Evolutionary conservation across 805 yeast species (phyloP), one percentile per base, ranked within the genome.

Genomic region (Candida adriatica): DNA sequence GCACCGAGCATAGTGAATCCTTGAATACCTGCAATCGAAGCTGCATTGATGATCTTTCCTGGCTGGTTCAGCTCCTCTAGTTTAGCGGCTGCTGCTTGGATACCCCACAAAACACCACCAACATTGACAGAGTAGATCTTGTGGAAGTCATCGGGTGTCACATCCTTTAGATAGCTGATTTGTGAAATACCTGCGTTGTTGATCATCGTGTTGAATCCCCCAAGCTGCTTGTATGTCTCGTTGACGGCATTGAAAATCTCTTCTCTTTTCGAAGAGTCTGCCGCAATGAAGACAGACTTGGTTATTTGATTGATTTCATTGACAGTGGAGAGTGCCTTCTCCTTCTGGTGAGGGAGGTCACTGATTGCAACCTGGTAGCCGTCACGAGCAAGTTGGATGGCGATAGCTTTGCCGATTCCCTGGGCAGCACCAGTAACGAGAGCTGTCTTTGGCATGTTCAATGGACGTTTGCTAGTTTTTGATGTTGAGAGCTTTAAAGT

Each of bases 401-500:
- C 79, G 51, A 71, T 86, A 51, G 84, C 88, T 51, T 78, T 81
- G 27, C 96, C 95, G 48, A 87, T 77, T 8, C 95, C 95, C 47
- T 85, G 92, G 13, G 94, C 79, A 8, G 92, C 87, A 30, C 95
- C 96, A 11, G 95, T 86, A 18, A 86, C 73, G 18, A 86, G 75
- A 4, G 95, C 95, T 8, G 41, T 39, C 41, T 39, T 43, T 19
- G 27, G 7, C 25, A 23, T 23, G 13, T 23, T 23, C 7, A 8
- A 7, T 30, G 38, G 30, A 30, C 30, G 30, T 34, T 30, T 20
- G n/a, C n/a, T n/a, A n/a, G n/a, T n/a, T n/a, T n/a, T n/a, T n/a
- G n/a, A n/a, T n/a, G n/a, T n/a, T n/a, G n/a, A n/a, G n/a, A n/a
- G n/a, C n/a, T n/a, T n/a, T n/a, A n/a, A n/a, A n/a, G n/a, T n/a